These are phyloP conservation scores for Ramaria sp. DNA, from an alignment of 768 basidiomycete species.

Conservation along the genomic window DNA sequence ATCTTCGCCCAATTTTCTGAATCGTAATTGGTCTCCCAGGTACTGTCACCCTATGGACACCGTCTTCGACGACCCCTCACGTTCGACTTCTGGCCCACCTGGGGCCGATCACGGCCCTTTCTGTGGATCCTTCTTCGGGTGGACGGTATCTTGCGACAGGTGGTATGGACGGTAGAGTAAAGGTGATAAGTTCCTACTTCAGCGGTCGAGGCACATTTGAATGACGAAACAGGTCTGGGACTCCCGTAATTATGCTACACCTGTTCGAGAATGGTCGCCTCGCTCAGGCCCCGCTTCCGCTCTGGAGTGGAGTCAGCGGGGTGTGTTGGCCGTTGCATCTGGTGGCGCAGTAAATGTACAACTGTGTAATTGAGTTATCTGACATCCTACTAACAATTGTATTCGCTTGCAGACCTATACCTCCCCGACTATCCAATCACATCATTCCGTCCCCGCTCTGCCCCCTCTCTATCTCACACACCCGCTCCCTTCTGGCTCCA, in stretches of 20 bases:
- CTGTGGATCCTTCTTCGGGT: constrained; percentile 74
- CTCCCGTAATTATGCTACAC: constrained; percentile 88
- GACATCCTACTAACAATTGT: not conserved
- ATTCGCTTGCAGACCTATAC: constrained; percentile 18
- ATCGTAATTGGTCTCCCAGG: not conserved
- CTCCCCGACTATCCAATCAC: constrained; percentile 34
- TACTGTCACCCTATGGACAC: constrained; percentile 93
- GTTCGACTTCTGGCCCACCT: constrained; percentile 88
- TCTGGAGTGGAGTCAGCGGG: constrained; percentile 79
- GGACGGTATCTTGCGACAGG: constrained; percentile 89
- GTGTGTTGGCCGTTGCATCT: constrained; percentile 68
- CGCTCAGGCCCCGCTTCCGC: constrained; percentile 52
- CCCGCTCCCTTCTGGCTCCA: constrained; percentile 50
- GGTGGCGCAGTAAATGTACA: constrained; percentile 79
- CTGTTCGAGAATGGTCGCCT: constrained; percentile 68
- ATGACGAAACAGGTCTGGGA: constrained; percentile 49
- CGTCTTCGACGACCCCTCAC: constrained; percentile 84
- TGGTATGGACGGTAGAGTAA: constrained; percentile 80
- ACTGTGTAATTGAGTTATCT: not conserved
- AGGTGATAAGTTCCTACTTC: constrained; percentile 31
- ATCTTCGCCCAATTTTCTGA: not conserved
- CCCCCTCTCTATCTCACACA: constrained; percentile 89
- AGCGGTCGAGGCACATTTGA: not conserved
- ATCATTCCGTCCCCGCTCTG: constrained; percentile 34
- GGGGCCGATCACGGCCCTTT: constrained; percentile 72